phyloP scores from a whole-genome alignment of 257 asterid genomes.

The Hygrophila difformis region DNA sequence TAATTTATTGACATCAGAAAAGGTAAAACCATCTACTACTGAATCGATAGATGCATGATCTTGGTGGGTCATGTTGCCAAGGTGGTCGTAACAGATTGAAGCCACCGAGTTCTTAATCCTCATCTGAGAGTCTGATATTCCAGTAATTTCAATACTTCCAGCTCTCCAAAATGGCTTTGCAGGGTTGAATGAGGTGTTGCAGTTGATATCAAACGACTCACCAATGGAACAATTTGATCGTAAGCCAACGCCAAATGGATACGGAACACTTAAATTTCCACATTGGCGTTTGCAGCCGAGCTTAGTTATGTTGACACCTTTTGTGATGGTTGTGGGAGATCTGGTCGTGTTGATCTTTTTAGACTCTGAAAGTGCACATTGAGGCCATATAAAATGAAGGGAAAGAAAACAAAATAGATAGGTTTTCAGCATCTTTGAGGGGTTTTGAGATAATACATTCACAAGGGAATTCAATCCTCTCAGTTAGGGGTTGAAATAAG shows the following conservation, averaged over 20 bases:
- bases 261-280: no score
- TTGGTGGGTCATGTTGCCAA: neutral
- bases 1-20: conserved; percentile 32
- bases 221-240: conserved; percentile 18
- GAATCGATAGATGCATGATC: neutral
- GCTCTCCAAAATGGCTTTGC: conserved; percentile 17
- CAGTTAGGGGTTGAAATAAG: no score
- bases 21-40: conserved; percentile 18
- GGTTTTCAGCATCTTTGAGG: neutral
- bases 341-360: neutral
- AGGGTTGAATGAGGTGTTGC: no score
- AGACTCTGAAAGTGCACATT: neutral
- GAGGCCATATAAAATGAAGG: no score
- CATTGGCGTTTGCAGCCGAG: no score
- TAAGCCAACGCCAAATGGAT: conserved; percentile 18
- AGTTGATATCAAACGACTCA: conserved; percentile 14
- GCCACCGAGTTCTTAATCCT: no score
- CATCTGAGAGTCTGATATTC: no score
- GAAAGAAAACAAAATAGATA: neutral
- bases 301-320: no score
- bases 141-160: conserved; percentile 10
- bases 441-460: neutral
- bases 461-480: neutral
- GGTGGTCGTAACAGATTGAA: no score
- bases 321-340: no score